Conservation (phyloP, 1,284 basidiomycete genomes). For the Ustilago esculenta region DNA sequence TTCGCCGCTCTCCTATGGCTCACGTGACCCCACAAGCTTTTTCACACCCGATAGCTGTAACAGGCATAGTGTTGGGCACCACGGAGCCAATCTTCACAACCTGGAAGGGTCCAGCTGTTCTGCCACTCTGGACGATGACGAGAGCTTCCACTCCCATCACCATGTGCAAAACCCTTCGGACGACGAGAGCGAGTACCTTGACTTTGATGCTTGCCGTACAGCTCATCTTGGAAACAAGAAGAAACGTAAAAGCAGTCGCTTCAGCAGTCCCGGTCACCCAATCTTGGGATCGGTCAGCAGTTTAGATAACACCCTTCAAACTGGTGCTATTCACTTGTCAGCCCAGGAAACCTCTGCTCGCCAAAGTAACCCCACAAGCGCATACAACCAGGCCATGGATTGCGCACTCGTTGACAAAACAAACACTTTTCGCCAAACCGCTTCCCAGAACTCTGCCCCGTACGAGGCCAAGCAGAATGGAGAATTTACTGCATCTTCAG, state of each 20-base stretch:
- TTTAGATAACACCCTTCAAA: neutral
- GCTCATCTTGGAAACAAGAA: slow-evolving; percentile 54
- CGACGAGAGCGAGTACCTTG: slow-evolving; percentile 24
- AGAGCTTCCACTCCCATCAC: slow-evolving; percentile 16
- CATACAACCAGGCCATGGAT: too few relatives aligned
- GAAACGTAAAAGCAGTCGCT: slow-evolving; percentile 53
- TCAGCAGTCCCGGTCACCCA: slow-evolving; percentile 5
- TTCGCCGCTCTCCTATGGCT: neutral
- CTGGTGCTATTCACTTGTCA: neutral
- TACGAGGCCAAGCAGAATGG: neutral
- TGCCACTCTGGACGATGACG: slow-evolving; percentile 9
- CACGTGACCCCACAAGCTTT: neutral
- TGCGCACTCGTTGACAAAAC: slow-evolving; percentile 24
- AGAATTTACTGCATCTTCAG: neutral
- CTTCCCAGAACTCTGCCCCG: neutral
- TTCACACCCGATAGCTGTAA: neutral
- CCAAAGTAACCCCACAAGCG: too few relatives aligned
- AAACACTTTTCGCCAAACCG: neutral
- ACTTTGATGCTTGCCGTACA: slow-evolving; percentile 35
- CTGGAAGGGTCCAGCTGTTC: neutral
- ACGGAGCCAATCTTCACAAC: neutral
- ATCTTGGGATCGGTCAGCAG: neutral
- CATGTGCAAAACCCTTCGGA: slow-evolving; percentile 18
- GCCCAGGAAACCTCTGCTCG: neutral
- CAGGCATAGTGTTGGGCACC: neutral